Conservation (phyloP, 345 rosid species). For the Eucalyptus sp. region DNA sequence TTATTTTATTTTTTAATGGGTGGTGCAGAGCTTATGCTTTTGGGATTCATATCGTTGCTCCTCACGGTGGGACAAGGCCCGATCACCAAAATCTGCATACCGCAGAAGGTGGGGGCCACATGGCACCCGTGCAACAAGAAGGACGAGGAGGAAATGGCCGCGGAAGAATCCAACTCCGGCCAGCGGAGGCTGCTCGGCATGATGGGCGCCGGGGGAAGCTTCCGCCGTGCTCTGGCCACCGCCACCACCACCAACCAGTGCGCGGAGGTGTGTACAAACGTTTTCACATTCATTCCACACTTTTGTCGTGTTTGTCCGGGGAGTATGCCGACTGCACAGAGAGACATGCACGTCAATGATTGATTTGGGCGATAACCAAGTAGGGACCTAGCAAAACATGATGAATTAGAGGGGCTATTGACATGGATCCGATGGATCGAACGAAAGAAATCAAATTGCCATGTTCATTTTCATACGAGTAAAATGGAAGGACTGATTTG, state of each 20-base stretch:
- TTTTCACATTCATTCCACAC: not conserved
- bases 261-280: constrained; percentile 2
- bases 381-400: not conserved
- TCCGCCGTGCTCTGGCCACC: constrained; percentile 39
- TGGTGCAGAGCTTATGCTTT: constrained; percentile 6
- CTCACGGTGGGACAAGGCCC: constrained; percentile 5
- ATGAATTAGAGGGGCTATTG: not conserved
- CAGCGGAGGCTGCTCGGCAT: constrained; percentile 41
- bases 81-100: constrained; percentile 3
- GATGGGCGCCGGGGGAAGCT: constrained; percentile 4
- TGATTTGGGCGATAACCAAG: not conserved
- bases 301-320: not conserved
- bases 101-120: not conserved
- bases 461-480: not conserved
- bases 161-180: not conserved
- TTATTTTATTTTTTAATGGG: too few species aligned
- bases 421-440: not conserved
- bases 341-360: not conserved
- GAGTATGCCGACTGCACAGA: not conserved
- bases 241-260: constrained; percentile 6
- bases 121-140: constrained; percentile 3
- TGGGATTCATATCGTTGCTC: constrained; percentile 6
- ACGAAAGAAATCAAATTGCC: not conserved
- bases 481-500: not conserved
- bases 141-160: not conserved